A percentile compares a stretch with the other conserved stretches of the same genome.
These are phyloP conservation scores for Ophiostoma triangulosporum DNA, from an alignment of 2,329 filamentous ascomycete species.

Conservation along the genomic window DNA sequence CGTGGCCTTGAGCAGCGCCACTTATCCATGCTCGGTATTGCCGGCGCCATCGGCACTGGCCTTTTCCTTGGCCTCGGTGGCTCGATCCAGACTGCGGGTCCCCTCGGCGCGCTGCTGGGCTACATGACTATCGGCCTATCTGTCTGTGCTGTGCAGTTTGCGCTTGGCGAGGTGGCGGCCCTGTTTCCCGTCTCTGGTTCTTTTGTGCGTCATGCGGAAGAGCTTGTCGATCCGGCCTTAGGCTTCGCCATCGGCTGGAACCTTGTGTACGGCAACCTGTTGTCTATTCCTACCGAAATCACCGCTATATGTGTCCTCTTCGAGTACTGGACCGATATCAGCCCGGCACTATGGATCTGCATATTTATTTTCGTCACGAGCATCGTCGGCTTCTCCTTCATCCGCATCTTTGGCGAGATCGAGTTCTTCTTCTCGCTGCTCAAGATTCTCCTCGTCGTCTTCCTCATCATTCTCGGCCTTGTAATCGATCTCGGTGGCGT, in stretches of 20 bases:
- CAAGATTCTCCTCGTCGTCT: constrained; percentile 46
- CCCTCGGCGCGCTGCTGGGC: constrained; percentile 52
- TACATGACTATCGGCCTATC: constrained; percentile 58
- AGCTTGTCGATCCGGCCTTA: constrained; percentile 34
- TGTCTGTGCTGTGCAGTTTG: constrained; percentile 62
- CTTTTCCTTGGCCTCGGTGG: constrained; percentile 57
- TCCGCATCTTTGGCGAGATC: constrained; percentile 44
- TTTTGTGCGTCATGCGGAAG: constrained; percentile 51
- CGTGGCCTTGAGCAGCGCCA: constrained; percentile 27
- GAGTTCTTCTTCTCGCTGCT: constrained; percentile 49
- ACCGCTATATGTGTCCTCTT: constrained; percentile 45
- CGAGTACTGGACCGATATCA: constrained; percentile 40
- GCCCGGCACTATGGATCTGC: constrained; percentile 33
- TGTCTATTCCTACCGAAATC: constrained; percentile 36
- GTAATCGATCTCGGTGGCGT: constrained; percentile 44
- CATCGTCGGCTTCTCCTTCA: constrained; percentile 37
- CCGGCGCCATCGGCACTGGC: constrained; percentile 51
- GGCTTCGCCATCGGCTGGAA: constrained; percentile 38
- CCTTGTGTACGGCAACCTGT: constrained; percentile 35
- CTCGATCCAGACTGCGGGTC: constrained; percentile 47
- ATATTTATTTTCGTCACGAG: constrained; percentile 39
- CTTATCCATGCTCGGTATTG: constrained; percentile 32
- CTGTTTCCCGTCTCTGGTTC: constrained; percentile 65
- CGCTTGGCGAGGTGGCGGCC: constrained; percentile 59
- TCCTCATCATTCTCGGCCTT: constrained; percentile 41